These are phyloP conservation scores for Thozetella sp. DNA, from an alignment of 495 filamentous ascomycete genomes.

Conservation along the genomic window DNA sequence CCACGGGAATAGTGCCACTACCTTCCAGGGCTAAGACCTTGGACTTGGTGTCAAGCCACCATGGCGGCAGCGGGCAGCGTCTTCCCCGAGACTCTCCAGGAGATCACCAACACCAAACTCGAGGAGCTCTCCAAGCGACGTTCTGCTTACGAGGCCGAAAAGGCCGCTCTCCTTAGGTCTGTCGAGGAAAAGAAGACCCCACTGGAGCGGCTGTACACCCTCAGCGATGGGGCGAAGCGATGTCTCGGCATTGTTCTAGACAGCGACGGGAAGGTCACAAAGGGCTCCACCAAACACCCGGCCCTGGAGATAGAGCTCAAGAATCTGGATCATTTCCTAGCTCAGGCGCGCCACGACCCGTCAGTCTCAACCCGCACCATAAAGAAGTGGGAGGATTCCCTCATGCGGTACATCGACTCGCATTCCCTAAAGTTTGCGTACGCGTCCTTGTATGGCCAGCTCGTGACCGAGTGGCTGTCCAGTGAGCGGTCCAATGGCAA, in stretches of 20 bases:
- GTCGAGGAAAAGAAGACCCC: slow-evolving; percentile 26
- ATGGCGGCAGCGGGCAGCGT: slow-evolving; percentile 22
- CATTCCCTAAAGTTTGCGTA: slow-evolving; percentile 62
- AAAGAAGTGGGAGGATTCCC: slow-evolving; percentile 44
- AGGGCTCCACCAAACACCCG: slow-evolving; percentile 20
- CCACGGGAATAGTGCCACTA: too few relatives aligned
- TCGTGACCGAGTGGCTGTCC: slow-evolving; percentile 66
- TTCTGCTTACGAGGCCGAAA: slow-evolving; percentile 47
- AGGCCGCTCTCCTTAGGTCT: slow-evolving; percentile 26
- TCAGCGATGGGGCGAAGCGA: slow-evolving; percentile 42
- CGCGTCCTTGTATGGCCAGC: slow-evolving; percentile 59
- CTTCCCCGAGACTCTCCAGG: slow-evolving; percentile 64
- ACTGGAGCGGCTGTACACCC: slow-evolving; percentile 30
- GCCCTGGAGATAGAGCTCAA: slow-evolving; percentile 41
- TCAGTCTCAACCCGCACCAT: slow-evolving; percentile 51
- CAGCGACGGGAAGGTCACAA: slow-evolving; percentile 19
- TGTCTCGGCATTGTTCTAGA: slow-evolving; percentile 33
- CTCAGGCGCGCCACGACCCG: slow-evolving; percentile 58
- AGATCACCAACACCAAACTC: slow-evolving; percentile 68
- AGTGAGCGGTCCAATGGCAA: slow-evolving; percentile 16
- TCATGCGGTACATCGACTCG: slow-evolving; percentile 48
- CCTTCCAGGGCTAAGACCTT: too few relatives aligned
- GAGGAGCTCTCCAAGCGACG: slow-evolving; percentile 63
- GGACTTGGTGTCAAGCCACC: too few relatives aligned
- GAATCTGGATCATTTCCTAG: slow-evolving; percentile 52